Percentiles rank a stretch among this genome's conserved stretches.
Conservation (phyloP, 306 rosid genomes). For the Castanospermum australe region DNA sequence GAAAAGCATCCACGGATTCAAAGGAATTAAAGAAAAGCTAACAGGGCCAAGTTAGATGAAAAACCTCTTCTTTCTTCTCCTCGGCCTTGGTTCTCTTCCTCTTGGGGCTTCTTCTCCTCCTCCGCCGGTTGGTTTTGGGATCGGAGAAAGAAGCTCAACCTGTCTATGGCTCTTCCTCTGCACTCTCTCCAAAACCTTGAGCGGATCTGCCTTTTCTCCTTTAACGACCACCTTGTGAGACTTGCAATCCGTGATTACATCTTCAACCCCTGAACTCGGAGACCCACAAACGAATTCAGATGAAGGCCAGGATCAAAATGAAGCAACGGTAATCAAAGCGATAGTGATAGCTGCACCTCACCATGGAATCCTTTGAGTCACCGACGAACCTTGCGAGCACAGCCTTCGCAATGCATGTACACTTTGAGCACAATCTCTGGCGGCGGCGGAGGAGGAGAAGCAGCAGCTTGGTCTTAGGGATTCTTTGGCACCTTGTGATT, state of each 20-base stretch:
- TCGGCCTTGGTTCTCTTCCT: slow-evolving; percentile 58
- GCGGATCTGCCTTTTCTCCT: slow-evolving; percentile 87
- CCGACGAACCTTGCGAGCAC: slow-evolving; percentile 85
- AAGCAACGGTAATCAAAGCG: not conserved
- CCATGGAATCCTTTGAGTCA: slow-evolving; percentile 76
- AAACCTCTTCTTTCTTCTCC: slow-evolving; percentile 75
- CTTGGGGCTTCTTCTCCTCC: slow-evolving; percentile 49
- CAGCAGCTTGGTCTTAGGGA: slow-evolving; percentile 25
- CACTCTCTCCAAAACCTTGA: slow-evolving; percentile 69
- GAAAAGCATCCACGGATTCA: not conserved
- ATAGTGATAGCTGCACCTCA: not conserved
- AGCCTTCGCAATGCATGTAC: slow-evolving; percentile 95
- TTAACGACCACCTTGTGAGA: slow-evolving; percentile 66
- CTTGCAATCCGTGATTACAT: slow-evolving; percentile 64
- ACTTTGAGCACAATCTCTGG: slow-evolving; percentile 72
- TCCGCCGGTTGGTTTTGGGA: slow-evolving; percentile 50
- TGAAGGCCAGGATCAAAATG: not conserved
- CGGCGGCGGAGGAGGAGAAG: slow-evolving; percentile 37
- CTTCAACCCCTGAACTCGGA: slow-evolving; percentile 62
- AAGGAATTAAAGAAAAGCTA: not conserved
- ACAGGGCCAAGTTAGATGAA: not conserved
- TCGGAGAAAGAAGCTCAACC: slow-evolving; percentile 83
- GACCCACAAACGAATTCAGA: not conserved
- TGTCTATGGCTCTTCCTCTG: slow-evolving; percentile 72
- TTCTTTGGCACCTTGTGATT: slow-evolving; percentile 32